Evolutionary conservation across 345 rosid genomes (phyloP).

Genomic region (Nephelium lappaceum): DNA sequence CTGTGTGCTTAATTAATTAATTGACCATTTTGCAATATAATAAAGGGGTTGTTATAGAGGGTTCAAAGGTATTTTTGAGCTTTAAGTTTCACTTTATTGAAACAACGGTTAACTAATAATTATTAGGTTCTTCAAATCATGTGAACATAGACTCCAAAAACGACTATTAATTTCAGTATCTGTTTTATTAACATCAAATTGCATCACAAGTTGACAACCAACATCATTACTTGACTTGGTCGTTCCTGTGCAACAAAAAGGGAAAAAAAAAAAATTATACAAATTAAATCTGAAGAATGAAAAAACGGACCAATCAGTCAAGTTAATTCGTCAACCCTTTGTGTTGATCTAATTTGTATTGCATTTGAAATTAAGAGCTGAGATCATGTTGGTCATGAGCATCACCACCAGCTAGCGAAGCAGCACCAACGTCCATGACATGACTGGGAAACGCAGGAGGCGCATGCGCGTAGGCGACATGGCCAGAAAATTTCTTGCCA

Average conservation of each 20-base stretch:
- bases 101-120: no score
- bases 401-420: slow-evolving; percentile 7
- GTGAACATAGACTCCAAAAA: background rate
- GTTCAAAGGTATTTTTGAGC: no score
- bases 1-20: no score
- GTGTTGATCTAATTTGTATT: background rate
- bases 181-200: background rate
- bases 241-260: background rate
- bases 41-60: no score
- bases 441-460: slow-evolving; percentile 19
- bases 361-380: slow-evolving; percentile 21
- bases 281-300: background rate
- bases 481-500: slow-evolving; percentile 29
- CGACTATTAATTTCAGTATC: background rate
- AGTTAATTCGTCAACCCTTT: background rate
- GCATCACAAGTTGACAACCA: slow-evolving; percentile 8
- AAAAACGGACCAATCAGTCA: background rate
- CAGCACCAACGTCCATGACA: slow-evolving; percentile 18
- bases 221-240: background rate
- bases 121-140: background rate
- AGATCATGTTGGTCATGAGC: slow-evolving; percentile 7
- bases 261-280: no score
- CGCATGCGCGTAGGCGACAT: background rate
- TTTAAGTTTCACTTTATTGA: no score
- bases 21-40: no score